Percentiles rank a stretch among this genome's conserved stretches.
phyloP scores from a whole-genome alignment of 2,329 filamentous ascomycete genomes.

The Stachybotrys echinatus region DNA sequence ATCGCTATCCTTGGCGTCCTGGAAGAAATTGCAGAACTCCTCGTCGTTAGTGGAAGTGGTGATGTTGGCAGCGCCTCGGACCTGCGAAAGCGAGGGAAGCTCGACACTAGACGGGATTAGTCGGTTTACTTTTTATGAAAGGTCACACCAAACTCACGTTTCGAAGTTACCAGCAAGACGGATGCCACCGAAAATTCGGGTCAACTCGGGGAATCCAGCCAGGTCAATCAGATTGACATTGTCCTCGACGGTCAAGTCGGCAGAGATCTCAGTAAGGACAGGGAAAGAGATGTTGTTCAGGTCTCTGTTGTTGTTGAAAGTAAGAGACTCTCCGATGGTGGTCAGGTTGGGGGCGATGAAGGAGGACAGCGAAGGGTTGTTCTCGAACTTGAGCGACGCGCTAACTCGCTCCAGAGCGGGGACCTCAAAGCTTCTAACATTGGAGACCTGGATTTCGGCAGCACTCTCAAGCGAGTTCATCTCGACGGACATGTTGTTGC shows the following conservation, averaged over 20 bases:
- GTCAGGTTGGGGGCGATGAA: conserved; percentile 69
- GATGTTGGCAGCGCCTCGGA: conserved; percentile 68
- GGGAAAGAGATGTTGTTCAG: conserved; percentile 74
- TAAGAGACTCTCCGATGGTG: conserved; percentile 48
- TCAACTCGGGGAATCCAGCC: conserved; percentile 61
- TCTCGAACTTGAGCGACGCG: conserved; percentile 78
- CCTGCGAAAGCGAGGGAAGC: conserved; percentile 61
- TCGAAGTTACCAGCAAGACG: conserved; percentile 81
- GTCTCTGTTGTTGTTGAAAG: conserved; percentile 57
- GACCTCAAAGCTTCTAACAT: conserved; percentile 68
- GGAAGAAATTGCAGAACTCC: conserved; percentile 48
- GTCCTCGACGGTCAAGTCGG: conserved; percentile 83
- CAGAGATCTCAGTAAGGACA: conserved; percentile 60
- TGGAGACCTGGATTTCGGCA: conserved; percentile 53
- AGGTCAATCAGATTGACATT: conserved; percentile 70
- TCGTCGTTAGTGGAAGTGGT: conserved; percentile 59
- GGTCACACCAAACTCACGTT: conserved; percentile 65
- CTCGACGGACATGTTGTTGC: conserved; percentile 66
- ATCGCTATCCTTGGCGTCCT: conserved; percentile 31
- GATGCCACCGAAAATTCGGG: conserved; percentile 71
- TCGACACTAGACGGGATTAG: conserved; percentile 52
- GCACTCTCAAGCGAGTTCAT: conserved; percentile 72
- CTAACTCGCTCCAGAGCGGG: conserved; percentile 68
- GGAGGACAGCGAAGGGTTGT: conserved; percentile 59
- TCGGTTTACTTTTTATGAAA: no score